These are phyloP conservation scores for Apiotrichum porosum DNA, from an alignment of 1,284 basidiomycete species.

Conservation along the genomic window DNA sequence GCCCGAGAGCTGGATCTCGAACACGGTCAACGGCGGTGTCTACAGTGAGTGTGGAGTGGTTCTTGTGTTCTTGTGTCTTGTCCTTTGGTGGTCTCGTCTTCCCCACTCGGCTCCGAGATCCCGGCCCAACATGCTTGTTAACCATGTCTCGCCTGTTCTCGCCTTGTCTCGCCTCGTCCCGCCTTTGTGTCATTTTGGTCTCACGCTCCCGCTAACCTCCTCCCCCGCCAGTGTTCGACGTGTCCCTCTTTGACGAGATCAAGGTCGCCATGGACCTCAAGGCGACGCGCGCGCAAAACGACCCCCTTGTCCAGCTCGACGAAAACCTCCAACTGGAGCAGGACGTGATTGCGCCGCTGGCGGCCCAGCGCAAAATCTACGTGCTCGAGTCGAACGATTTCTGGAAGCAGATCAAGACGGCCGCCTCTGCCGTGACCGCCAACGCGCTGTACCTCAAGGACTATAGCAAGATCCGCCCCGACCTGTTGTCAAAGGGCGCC, in stretches of 20 bases:
- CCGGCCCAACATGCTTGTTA: no score
- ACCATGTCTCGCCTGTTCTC: no score
- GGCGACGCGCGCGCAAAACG: slow-evolving; percentile 43
- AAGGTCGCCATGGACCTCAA: slow-evolving; percentile 53
- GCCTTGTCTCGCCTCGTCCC: no score
- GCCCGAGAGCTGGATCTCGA: slow-evolving; percentile 53
- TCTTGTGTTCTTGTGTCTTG: no score
- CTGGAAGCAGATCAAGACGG: slow-evolving; percentile 55
- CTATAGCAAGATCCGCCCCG: slow-evolving; percentile 36
- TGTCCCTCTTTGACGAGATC: slow-evolving; percentile 53
- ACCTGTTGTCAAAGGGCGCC: slow-evolving; percentile 33
- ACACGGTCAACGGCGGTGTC: slow-evolving; percentile 52
- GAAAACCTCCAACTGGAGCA: slow-evolving; percentile 54
- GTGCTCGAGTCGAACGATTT: slow-evolving; percentile 52
- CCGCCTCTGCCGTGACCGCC: slow-evolving; percentile 53
- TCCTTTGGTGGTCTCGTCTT: no score
- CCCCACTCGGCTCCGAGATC: no score
- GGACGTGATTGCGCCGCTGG: slow-evolving; percentile 53
- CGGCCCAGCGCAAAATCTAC: slow-evolving; percentile 50
- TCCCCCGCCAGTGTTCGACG: slow-evolving; percentile 53
- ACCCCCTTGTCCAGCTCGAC: slow-evolving; percentile 49
- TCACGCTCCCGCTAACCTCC: slow-evolving; percentile 1
- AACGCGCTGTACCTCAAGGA: slow-evolving; percentile 49
- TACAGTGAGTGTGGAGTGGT: slow-evolving; percentile 31
- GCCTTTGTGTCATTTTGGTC: no score